Evolutionary conservation across 75 land plant species (phyloP).

Genomic region (Picea glauca): DNA sequence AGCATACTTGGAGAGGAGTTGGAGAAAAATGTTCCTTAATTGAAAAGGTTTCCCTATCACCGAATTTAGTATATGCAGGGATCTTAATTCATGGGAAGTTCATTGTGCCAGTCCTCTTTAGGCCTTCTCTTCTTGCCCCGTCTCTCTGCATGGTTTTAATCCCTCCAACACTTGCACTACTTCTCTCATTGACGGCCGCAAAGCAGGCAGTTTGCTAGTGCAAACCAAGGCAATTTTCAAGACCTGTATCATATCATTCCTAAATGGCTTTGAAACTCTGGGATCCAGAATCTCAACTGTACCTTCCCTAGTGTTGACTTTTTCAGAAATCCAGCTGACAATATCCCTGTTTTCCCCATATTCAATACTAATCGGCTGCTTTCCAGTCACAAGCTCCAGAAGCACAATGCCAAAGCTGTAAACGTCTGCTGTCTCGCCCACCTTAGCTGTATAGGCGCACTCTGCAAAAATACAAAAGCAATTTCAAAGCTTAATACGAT

Average conservation of each 20-base stretch:
- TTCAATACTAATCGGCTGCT: slow-evolving; percentile 15
- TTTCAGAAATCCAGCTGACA: slow-evolving; percentile 12
- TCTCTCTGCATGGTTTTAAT: slow-evolving; percentile 2
- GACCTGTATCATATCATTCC: slow-evolving; percentile 17
- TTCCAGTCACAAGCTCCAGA: slow-evolving; percentile 36
- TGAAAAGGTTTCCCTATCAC: no score
- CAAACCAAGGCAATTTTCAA: slow-evolving; percentile 18
- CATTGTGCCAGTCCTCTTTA: no score
- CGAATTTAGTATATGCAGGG: no score
- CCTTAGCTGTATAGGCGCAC: slow-evolving; percentile 29
- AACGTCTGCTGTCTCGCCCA: slow-evolving; percentile 35
- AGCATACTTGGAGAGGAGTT: no score
- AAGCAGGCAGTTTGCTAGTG: neutral
- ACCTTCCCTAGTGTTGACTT: slow-evolving; percentile 4
- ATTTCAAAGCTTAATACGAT: neutral
- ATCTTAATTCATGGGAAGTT: no score
- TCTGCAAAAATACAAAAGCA: slow-evolving; percentile 19
- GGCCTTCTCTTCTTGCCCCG: no score
- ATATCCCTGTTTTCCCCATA: slow-evolving; percentile 18
- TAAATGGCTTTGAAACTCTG: neutral
- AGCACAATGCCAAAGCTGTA: slow-evolving; percentile 44
- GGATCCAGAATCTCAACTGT: slow-evolving; percentile 19
- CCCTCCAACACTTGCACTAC: slow-evolving; percentile 16
- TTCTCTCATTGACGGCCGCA: slow-evolving; percentile 23
- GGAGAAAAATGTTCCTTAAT: no score